Evolutionary conservation across 1,284 basidiomycete genomes (phyloP).

Genomic region (Schizophyllum commune): DNA sequence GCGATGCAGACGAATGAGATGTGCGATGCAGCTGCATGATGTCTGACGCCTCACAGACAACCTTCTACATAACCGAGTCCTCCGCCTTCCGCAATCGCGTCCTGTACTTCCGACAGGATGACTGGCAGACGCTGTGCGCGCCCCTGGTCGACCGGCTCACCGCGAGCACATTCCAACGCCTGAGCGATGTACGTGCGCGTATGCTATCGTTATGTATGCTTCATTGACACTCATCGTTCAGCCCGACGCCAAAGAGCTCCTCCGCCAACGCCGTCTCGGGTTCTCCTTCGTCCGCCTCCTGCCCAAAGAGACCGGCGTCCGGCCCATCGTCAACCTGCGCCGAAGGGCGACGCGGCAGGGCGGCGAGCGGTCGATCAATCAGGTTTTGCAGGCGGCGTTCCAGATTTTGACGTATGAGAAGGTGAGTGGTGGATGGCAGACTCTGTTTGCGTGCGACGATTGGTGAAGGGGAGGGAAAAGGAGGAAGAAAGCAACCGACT

Average conservation of each 20-base stretch:
- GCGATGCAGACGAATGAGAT: too few species aligned
- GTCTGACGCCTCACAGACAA: constrained; percentile 74
- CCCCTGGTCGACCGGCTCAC: constrained; percentile 76
- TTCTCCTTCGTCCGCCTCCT: constrained; percentile 85
- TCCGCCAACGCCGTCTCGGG: constrained; percentile 64
- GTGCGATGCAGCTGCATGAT: too few species aligned
- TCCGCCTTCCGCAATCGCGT: constrained; percentile 81
- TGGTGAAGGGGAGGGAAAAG: too few species aligned
- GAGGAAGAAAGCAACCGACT: too few species aligned
- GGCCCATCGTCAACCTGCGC: constrained; percentile 91
- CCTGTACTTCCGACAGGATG: constrained; percentile 91
- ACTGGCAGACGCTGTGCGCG: constrained; percentile 80
- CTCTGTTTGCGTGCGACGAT: too few species aligned
- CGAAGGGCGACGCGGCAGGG: constrained; percentile 40
- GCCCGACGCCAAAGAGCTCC: constrained; percentile 57
- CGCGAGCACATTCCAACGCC: constrained; percentile 54
- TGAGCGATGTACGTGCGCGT: constrained; percentile 39
- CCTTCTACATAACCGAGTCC: constrained; percentile 93
- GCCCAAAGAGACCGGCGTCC: constrained; percentile 91
- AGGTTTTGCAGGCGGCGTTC: constrained; percentile 77
- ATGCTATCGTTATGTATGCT: too few species aligned
- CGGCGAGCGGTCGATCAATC: constrained; percentile 69
- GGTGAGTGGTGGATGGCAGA: too few species aligned
- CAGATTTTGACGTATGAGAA: constrained; percentile 83
- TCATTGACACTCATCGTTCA: constrained; percentile 19